Base-by-base conservation (phyloP, 2,329 filamentous ascomycete genomes). In the Neoarthrinium moseri region DNA sequence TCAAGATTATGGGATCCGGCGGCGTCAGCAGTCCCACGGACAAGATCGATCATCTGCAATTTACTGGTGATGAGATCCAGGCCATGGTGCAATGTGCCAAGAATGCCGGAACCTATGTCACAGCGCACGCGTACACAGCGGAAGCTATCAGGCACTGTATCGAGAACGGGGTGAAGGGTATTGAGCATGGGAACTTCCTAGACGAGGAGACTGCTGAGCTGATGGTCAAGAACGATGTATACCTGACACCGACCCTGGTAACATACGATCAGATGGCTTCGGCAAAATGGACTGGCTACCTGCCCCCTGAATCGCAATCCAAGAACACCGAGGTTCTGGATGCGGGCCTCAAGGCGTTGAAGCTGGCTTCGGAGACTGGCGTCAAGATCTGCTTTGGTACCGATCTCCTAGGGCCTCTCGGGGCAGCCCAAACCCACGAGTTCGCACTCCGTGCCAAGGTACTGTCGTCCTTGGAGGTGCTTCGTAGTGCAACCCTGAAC, bases 1-100 rank as follows among this genome's bases (percentile, higher is more conserved):
- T 81, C 59, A 81, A 81, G 59, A 76, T 81, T 51, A 80, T 80
- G 76, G 65, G 68, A 3, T 69, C 68, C 2, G 77, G 78, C 1
- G 77, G 78, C 7, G 75, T 81, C 4, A 66, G 72, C 2, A 73
- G 67, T 30, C 74, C 74, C 1, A 77, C 73, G 0, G 77, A 80
- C 52, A 63, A 64, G 29, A 62, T 80, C 21, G 68, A 73, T 5
- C 69, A 73, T 51, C 55, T 76, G 12, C 77, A 81, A 55, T 81
- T 80, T 58, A 74, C 74, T 2, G 59, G 66, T 1, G 70, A 70
- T 22, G 78, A 81, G 60, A 74, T 81, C 44, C 60, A 62, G 18
- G 75, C 77, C 4, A 77, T 81, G 38, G 67, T 68, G 1, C 68
- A 64, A 17, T 71, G 71, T 13, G 77, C 76, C 2, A 56, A 51